Conservation (phyloP, 2,329 filamentous ascomycete species). For the Didymella lethalis region DNA sequence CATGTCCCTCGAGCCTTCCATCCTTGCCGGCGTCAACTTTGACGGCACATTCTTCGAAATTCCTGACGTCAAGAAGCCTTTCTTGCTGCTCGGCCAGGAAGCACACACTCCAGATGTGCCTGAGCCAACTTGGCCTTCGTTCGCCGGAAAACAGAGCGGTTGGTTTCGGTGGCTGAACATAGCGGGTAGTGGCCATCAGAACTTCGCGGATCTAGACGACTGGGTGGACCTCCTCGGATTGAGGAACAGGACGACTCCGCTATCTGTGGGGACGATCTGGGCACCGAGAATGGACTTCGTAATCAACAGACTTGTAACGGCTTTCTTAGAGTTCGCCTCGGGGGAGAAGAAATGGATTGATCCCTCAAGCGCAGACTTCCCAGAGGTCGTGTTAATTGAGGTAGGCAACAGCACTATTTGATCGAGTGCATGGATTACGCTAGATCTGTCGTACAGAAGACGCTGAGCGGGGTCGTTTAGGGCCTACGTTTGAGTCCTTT, state of each 20-base stretch:
- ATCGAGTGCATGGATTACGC: not conserved
- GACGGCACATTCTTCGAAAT: slow-evolving; percentile 30
- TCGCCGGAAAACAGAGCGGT: slow-evolving; percentile 30
- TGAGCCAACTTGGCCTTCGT: slow-evolving; percentile 31
- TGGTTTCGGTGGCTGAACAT: slow-evolving; percentile 36
- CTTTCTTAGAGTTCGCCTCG: slow-evolving; percentile 28
- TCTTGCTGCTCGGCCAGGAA: slow-evolving; percentile 29
- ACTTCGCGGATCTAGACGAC: slow-evolving; percentile 33
- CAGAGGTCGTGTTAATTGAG: slow-evolving; percentile 19
- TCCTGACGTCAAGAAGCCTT: slow-evolving; percentile 28
- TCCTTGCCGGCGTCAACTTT: slow-evolving; percentile 31
- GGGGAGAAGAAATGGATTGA: slow-evolving; percentile 18
- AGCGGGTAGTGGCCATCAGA: slow-evolving; percentile 27
- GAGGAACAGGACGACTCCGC: slow-evolving; percentile 24
- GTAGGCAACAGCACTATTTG: not conserved
- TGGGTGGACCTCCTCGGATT: slow-evolving; percentile 36
- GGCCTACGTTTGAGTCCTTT: too few relatives aligned
- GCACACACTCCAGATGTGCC: slow-evolving; percentile 23
- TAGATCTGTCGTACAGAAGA: not conserved
- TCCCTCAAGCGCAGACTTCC: slow-evolving; percentile 9
- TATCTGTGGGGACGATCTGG: slow-evolving; percentile 26
- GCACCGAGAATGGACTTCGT: slow-evolving; percentile 30
- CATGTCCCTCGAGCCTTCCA: slow-evolving; percentile 12
- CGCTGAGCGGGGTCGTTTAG: not conserved
- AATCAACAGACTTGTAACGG: slow-evolving; percentile 21